phyloP scores from a whole-genome alignment of 768 basidiomycete species.

The Naganishia friedmannii region DNA sequence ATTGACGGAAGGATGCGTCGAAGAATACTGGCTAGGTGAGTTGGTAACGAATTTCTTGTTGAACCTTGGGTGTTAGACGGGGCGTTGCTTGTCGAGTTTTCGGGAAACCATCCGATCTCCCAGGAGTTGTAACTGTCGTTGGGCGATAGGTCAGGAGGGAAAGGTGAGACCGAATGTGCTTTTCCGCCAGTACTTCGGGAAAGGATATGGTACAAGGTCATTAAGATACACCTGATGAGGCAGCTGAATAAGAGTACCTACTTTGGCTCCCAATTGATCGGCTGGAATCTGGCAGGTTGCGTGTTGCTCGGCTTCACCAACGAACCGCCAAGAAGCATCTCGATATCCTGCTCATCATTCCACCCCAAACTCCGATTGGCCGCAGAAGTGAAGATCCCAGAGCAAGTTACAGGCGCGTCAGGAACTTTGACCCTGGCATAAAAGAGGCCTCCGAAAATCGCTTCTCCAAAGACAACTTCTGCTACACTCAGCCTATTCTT shows the following conservation, averaged over 20 bases:
- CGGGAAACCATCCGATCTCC: conserved; percentile 6
- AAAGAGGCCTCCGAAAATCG: background rate
- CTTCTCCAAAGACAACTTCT: background rate
- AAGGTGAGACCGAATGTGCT: background rate
- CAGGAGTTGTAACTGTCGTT: background rate
- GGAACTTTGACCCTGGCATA: background rate
- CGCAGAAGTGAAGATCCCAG: conserved; percentile 4
- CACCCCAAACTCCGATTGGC: background rate
- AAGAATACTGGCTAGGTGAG: background rate
- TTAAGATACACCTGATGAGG: background rate
- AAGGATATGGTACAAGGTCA: too few relatives aligned
- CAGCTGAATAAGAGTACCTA: background rate
- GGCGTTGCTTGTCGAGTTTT: background rate
- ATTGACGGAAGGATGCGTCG: conserved; percentile 31
- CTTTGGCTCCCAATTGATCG: background rate
- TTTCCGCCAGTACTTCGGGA: background rate
- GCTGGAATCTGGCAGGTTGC: background rate
- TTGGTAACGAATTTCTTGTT: background rate
- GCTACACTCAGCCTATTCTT: background rate
- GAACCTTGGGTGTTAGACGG: background rate
- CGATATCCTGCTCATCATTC: conserved; percentile 1
- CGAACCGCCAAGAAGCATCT: background rate
- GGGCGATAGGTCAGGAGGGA: background rate
- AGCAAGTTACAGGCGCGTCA: background rate
- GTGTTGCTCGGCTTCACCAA: background rate